Conservation (phyloP, 1,139 yeast species). For the Yamadazyma diddensiae region DNA sequence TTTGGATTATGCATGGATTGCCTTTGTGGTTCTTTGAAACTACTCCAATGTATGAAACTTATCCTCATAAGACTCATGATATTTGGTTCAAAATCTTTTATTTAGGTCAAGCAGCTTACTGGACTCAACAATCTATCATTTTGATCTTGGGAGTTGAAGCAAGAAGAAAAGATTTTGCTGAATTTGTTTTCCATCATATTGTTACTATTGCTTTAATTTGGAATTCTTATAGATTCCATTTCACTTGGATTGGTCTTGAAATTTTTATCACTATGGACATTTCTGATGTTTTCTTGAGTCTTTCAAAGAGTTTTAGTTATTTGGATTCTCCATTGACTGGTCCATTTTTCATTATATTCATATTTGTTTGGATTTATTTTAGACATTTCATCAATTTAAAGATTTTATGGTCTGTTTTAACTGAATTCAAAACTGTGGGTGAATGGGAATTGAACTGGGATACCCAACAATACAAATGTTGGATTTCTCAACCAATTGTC, state of each 20-base stretch:
- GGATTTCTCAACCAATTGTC: constrained; percentile 89
- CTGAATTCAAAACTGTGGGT: constrained; percentile 85
- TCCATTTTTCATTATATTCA: constrained; percentile 67
- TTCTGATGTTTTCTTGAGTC: constrained; percentile 83
- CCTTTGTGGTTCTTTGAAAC: constrained; percentile 92
- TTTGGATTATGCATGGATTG: constrained; percentile 79
- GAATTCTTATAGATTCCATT: constrained; percentile 91
- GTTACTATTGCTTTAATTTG: constrained; percentile 87
- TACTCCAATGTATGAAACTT: constrained; percentile 68
- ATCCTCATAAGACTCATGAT: constrained; percentile 81
- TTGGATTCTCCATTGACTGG: constrained; percentile 63
- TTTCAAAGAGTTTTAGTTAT: constrained; percentile 82
- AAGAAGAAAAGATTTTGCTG: constrained; percentile 91
- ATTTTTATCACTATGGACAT: constrained; percentile 94
- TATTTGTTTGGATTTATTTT: constrained; percentile 75
- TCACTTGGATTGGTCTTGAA: constrained; percentile 92
- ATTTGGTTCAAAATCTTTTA: constrained; percentile 75
- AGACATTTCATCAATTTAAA: constrained; percentile 82
- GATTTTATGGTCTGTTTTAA: constrained; percentile 82
- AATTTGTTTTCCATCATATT: constrained; percentile 88
- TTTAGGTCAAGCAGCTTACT: constrained; percentile 90
- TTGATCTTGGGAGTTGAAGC: constrained; percentile 82
- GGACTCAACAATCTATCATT: constrained; percentile 94
- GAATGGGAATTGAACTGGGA: constrained; percentile 78
- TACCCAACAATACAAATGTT: constrained; percentile 94